Evolutionary conservation across 495 filamentous ascomycete species (phyloP).

Genomic region (Hypoxylon rickii): DNA sequence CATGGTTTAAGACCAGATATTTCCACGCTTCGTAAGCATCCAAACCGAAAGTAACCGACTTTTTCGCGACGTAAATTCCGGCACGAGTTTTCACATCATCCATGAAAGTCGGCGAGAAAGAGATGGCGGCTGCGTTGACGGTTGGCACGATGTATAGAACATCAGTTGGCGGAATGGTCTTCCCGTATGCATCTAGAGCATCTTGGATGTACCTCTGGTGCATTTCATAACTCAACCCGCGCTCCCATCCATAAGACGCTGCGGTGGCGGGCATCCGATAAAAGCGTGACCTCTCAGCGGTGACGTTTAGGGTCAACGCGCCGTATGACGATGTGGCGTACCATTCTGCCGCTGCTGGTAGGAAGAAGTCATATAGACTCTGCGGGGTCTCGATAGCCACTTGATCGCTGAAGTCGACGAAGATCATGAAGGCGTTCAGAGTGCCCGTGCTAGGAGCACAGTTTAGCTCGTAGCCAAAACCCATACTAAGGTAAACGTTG

Average conservation of each 20-base stretch:
- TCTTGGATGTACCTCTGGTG: slow-evolving; percentile 40
- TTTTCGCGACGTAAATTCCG: slow-evolving; percentile 31
- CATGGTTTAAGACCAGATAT: slow-evolving; percentile 39
- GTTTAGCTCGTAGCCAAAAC: slow-evolving; percentile 36
- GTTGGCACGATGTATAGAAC: slow-evolving; percentile 42
- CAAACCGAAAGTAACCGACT: slow-evolving; percentile 35
- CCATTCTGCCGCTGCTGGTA: slow-evolving; percentile 39
- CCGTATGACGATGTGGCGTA: slow-evolving; percentile 37
- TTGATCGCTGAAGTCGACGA: slow-evolving; percentile 39
- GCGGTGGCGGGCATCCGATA: slow-evolving; percentile 37
- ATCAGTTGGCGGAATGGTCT: slow-evolving; percentile 25
- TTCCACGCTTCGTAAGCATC: slow-evolving; percentile 37
- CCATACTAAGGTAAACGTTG: slow-evolving; percentile 32
- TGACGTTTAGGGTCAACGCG: slow-evolving; percentile 29
- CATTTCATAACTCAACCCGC: slow-evolving; percentile 30
- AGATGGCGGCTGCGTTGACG: slow-evolving; percentile 26
- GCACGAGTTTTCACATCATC: slow-evolving; percentile 34
- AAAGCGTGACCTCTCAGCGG: slow-evolving; percentile 38
- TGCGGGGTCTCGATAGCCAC: slow-evolving; percentile 29
- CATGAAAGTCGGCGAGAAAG: slow-evolving; percentile 38
- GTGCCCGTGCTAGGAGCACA: slow-evolving; percentile 40
- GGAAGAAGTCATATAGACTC: slow-evolving; percentile 36
- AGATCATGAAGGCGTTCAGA: slow-evolving; percentile 41
- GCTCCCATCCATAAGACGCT: slow-evolving; percentile 31
- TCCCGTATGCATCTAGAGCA: slow-evolving; percentile 32